Evolutionary conservation across 2,329 filamentous ascomycete genomes (phyloP), one percentile per base, ranked within the genome.

Genomic region (Bipolaris zeicola): DNA sequence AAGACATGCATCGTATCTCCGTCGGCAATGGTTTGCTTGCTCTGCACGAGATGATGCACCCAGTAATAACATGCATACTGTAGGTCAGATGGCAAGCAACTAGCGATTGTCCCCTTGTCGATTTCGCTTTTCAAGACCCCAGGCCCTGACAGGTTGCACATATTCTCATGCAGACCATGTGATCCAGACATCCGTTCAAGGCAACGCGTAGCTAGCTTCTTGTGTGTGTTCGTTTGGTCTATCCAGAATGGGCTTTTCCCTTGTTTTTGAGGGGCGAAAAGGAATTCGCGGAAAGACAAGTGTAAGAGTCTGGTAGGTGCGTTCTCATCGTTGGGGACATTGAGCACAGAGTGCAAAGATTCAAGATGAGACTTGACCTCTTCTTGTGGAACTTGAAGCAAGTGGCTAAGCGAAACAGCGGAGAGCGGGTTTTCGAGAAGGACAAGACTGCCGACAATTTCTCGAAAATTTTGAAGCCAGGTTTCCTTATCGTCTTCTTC

Each of bases 21-120:
- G 48, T 77, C 64, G 31, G 20, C 22, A 11, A 77, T 57, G 0
- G 31, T 11, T 22, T 41, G 6, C 20, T 49, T 46, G 43, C 60
- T 71, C 28, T 66, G 52, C 57, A 60, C 28, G 10, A 65, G 57
- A 60, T 66, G 59, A 51, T 42, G 20, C 1, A 54, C 0, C 77
- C 76, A 81, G 57, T 79, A 77, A 1, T 64, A 66, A 59, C 64
- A 69, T 4, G 66, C 77, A 66, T 81, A 82, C 38, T 62, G 64
- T 31, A 68, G 41, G 5, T 64, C 60, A 53, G 64, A 50, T 26
- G 56, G 26, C 37, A 66, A 47, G 44, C 43, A 48, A 24, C 37
- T 49, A 14, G 50, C 43, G 48, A 66, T 41, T 14, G 22, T 58
- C 11, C 14, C 20, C 11, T 63, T 46, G 14, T 58, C 50, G 2